These are phyloP conservation scores for Meredithiella fracta DNA, from an alignment of 2,329 filamentous ascomycete species.

Conservation along the genomic window DNA sequence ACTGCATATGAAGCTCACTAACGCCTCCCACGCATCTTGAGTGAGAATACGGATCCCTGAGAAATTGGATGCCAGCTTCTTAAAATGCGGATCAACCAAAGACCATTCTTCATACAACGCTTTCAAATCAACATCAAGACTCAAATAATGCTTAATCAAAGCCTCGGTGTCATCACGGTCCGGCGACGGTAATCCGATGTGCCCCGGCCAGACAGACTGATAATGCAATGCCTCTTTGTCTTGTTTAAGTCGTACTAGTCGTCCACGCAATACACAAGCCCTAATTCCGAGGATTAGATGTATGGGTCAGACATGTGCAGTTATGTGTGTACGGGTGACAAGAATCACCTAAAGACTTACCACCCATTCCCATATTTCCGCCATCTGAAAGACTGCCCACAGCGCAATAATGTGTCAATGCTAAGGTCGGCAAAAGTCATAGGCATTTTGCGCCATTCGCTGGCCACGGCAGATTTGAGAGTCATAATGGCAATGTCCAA, in stretches of 20 bases:
- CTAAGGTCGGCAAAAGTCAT: slow-evolving; percentile 71
- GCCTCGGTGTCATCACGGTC: slow-evolving; percentile 49
- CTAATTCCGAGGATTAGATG: slow-evolving; percentile 23
- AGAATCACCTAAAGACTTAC: slow-evolving; percentile 27
- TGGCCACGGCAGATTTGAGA: slow-evolving; percentile 4
- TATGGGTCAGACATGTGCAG: slow-evolving; percentile 4
- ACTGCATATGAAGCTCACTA: slow-evolving; percentile 92
- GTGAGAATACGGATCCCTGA: slow-evolving; percentile 80
- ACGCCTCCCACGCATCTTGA: slow-evolving; percentile 90
- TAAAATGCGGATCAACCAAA: slow-evolving; percentile 69
- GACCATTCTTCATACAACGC: slow-evolving; percentile 80
- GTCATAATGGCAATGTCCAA: not conserved
- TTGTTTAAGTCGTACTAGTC: slow-evolving; percentile 72
- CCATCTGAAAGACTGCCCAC: slow-evolving; percentile 96
- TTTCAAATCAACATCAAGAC: slow-evolving; percentile 59
- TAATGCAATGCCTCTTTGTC: slow-evolving; percentile 68
- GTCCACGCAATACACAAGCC: slow-evolving; percentile 71
- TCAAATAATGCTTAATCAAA: slow-evolving; percentile 73
- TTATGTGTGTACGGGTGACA: not conserved
- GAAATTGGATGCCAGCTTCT: slow-evolving; percentile 70
- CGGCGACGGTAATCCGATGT: slow-evolving; percentile 13
- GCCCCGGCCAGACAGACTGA: slow-evolving; percentile 44
- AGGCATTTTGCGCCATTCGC: slow-evolving; percentile 65
- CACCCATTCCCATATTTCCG: slow-evolving; percentile 72
- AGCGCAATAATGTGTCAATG: slow-evolving; percentile 84